Evolutionary conservation across 75 land plant species (phyloP).

Genomic region (Azolla pinnata): DNA sequence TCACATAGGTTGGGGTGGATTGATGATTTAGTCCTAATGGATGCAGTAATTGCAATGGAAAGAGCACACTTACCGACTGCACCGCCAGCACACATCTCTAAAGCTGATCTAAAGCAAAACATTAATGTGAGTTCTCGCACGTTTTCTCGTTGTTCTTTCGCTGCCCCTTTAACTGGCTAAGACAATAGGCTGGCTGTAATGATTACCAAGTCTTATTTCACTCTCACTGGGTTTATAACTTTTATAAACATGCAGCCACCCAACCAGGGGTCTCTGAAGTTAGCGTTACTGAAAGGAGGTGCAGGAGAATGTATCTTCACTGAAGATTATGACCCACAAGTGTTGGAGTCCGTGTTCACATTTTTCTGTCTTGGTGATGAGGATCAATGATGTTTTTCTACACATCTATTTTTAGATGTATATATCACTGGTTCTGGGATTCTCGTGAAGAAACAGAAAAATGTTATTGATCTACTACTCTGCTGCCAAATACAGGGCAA

Average conservation of each 20-base stretch:
- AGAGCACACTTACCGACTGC: constrained; percentile 4
- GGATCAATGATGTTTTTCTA: too few species aligned
- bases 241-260: constrained; percentile 1
- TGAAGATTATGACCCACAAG: not conserved
- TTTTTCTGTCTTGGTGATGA: constrained; percentile 4
- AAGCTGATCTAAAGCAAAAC: not conserved
- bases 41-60: constrained; percentile 1
- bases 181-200: not conserved
- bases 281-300: not conserved
- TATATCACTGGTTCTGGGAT: too few species aligned
- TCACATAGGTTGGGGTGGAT: constrained; percentile 1
- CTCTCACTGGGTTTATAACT: not conserved
- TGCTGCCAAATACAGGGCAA: too few species aligned
- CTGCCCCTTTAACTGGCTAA: not conserved
- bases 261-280: not conserved
- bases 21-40: constrained; percentile 1
- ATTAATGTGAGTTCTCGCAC: not conserved
- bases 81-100: not conserved
- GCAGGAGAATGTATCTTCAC: not conserved
- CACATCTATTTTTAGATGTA: too few species aligned
- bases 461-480: too few species aligned
- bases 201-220: not conserved
- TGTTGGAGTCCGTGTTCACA: not conserved
- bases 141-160: not conserved
- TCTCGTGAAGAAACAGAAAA: too few species aligned